phyloP scores from a whole-genome alignment of 306 rosid species.

The Acacia melanoxylon region DNA sequence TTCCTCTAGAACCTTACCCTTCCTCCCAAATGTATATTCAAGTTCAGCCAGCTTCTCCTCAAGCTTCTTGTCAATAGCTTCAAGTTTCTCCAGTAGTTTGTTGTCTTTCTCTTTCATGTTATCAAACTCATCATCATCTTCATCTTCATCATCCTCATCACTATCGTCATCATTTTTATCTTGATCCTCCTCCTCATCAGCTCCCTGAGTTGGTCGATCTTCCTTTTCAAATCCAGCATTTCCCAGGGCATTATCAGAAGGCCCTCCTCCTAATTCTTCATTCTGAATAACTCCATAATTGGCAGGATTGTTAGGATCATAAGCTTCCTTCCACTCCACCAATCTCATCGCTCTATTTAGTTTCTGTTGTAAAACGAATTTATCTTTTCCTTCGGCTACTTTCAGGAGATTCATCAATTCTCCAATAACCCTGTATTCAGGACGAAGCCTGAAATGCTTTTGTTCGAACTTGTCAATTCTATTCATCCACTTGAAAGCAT shows the following conservation, averaged over 20 bases:
- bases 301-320: slow-evolving; percentile 85
- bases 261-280: slow-evolving; percentile 42
- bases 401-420: slow-evolving; percentile 82
- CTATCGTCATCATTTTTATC: slow-evolving; percentile 35
- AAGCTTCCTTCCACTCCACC: slow-evolving; percentile 86
- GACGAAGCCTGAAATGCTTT: slow-evolving; percentile 68
- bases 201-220: slow-evolving; percentile 38
- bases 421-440: slow-evolving; percentile 82
- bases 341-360: slow-evolving; percentile 82
- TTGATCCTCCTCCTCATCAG: slow-evolving; percentile 37
- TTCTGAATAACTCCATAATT: slow-evolving; percentile 73
- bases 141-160: slow-evolving; percentile 41
- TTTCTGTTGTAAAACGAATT: slow-evolving; percentile 74
- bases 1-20: slow-evolving; percentile 89
- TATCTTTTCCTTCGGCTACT: slow-evolving; percentile 76
- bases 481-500: slow-evolving; percentile 78
- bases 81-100: slow-evolving; percentile 70
- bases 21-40: slow-evolving; percentile 88
- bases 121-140: slow-evolving; percentile 75
- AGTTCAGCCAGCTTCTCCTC: slow-evolving; percentile 86
- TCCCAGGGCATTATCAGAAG: slow-evolving; percentile 48
- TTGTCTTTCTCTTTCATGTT: slow-evolving; percentile 91
- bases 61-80: slow-evolving; percentile 78
- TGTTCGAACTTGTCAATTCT: slow-evolving; percentile 81
- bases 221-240: slow-evolving; percentile 59